phyloP scores from a whole-genome alignment of 2,329 filamentous ascomycete genomes.

The Alternaria gansuensis region DNA sequence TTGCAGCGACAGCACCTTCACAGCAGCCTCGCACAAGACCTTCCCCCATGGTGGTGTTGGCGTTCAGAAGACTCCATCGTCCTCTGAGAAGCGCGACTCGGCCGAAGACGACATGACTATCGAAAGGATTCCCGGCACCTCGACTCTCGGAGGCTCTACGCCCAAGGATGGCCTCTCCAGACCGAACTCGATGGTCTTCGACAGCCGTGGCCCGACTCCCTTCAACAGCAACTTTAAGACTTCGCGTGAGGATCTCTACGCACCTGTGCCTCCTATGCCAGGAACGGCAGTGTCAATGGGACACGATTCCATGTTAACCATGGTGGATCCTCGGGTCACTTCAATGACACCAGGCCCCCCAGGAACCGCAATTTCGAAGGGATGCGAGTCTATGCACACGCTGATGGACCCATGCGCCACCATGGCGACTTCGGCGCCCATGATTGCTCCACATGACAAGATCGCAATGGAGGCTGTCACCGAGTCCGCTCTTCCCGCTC shows the following conservation, averaged over 20 bases:
- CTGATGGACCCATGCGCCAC: conserved; percentile 15
- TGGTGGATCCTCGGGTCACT: conserved; percentile 14
- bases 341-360: background rate
- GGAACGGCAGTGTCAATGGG: background rate
- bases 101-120: conserved; percentile 37
- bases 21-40: conserved; percentile 3
- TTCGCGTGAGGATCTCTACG: conserved; percentile 25
- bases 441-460: conserved; percentile 28
- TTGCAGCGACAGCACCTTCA: conserved; percentile 15
- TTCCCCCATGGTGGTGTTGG: conserved; percentile 1
- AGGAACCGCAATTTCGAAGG: conserved; percentile 1
- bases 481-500: conserved; percentile 42
- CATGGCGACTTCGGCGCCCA: background rate
- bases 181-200: conserved; percentile 33
- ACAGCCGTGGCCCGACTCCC: conserved; percentile 38
- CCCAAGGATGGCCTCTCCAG: conserved; percentile 30
- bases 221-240: conserved; percentile 31
- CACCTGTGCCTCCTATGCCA: conserved; percentile 8
- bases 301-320: conserved; percentile 30
- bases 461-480: conserved; percentile 45
- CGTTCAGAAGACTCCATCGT: conserved; percentile 4
- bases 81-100: conserved; percentile 26
- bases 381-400: conserved; percentile 30
- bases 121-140: conserved; percentile 30
- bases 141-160: conserved; percentile 33